Conservation (phyloP, 345 rosid genomes). For the Aurinia saxatilis region DNA sequence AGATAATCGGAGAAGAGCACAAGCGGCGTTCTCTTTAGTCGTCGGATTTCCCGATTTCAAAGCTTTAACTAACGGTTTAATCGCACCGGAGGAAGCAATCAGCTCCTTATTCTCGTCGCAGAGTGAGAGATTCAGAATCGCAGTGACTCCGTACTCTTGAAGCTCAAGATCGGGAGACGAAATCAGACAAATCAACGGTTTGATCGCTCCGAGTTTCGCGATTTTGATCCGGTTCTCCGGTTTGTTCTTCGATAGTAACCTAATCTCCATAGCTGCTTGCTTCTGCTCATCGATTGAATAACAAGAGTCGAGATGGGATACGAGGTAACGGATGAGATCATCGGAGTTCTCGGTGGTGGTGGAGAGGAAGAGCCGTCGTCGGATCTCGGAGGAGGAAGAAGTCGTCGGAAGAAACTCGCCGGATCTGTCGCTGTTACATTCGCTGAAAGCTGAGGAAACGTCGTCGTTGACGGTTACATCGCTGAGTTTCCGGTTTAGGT, state of each 20-base stretch:
- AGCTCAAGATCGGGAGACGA: conserved; percentile 68
- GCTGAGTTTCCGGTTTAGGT: conserved; percentile 30
- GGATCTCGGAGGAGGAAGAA: conserved; percentile 49
- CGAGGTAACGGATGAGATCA: conserved; percentile 56
- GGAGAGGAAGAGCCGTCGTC: conserved; percentile 44
- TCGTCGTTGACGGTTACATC: conserved; percentile 28
- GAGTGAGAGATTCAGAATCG: conserved; percentile 79
- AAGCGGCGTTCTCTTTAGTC: conserved; percentile 84
- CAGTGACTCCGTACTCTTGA: conserved; percentile 92
- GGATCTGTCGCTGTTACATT: conserved; percentile 75
- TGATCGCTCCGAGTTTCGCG: conserved; percentile 77
- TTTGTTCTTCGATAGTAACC: conserved; percentile 85
- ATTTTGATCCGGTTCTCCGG: conserved; percentile 77
- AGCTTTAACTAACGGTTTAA: conserved; percentile 73
- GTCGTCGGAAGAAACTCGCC: conserved; percentile 60
- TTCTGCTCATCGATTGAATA: conserved; percentile 66
- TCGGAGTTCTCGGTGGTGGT: conserved; percentile 42
- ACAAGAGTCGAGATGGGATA: conserved; percentile 50
- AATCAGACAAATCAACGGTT: conserved; percentile 57
- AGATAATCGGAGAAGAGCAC: conserved; percentile 83
- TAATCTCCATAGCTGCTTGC: conserved; percentile 89
- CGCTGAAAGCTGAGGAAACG: conserved; percentile 57
- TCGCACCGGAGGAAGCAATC: conserved; percentile 75
- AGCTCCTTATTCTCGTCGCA: conserved; percentile 85
- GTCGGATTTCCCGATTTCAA: conserved; percentile 65